Conservation (phyloP, 1,139 yeast species). For the Diutina neorugosa region DNA sequence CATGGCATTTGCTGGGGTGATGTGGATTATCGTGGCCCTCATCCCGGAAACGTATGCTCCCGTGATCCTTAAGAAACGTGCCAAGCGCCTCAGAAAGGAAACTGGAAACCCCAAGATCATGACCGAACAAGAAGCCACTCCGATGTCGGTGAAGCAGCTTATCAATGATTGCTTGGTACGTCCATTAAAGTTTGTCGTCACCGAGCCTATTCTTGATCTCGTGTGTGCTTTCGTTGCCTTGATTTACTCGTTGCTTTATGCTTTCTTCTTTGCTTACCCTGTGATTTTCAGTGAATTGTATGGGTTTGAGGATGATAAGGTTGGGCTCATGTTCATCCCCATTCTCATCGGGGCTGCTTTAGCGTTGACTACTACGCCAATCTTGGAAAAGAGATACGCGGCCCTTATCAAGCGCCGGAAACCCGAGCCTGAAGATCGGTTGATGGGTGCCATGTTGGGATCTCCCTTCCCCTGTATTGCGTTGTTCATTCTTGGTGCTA, state of each 20-base stretch:
- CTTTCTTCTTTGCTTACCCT: conserved; percentile 86
- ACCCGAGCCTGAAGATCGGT: conserved; percentile 80
- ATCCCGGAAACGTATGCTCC: conserved; percentile 92
- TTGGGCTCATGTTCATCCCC: conserved; percentile 81
- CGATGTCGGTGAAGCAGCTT: conserved; percentile 52
- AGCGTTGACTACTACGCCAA: conserved; percentile 63
- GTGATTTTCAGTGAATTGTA: conserved; percentile 58
- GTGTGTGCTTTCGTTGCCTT: conserved; percentile 79
- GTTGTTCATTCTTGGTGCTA: conserved; percentile 79
- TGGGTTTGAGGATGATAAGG: conserved; percentile 52
- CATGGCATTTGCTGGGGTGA: conserved; percentile 80
- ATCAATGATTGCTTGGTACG: conserved; percentile 56
- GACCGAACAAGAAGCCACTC: conserved; percentile 86
- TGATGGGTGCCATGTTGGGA: conserved; percentile 82
- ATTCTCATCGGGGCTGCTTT: conserved; percentile 73
- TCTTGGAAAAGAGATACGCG: conserved; percentile 51
- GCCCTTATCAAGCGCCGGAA: conserved; percentile 40
- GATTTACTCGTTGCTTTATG: conserved; percentile 77
- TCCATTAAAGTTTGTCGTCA: conserved; percentile 60
- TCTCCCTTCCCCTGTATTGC: conserved; percentile 85
- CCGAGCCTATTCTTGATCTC: conserved; percentile 76
- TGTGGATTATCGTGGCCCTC: conserved; percentile 51
- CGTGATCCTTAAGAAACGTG: conserved; percentile 64
- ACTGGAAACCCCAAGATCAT: conserved; percentile 73
- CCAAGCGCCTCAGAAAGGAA: conserved; percentile 57